A percentile compares a stretch with the other conserved stretches of the same genome.
phyloP scores from a whole-genome alignment of 2,329 filamentous ascomycete species.

The Simplicillium sp. region DNA sequence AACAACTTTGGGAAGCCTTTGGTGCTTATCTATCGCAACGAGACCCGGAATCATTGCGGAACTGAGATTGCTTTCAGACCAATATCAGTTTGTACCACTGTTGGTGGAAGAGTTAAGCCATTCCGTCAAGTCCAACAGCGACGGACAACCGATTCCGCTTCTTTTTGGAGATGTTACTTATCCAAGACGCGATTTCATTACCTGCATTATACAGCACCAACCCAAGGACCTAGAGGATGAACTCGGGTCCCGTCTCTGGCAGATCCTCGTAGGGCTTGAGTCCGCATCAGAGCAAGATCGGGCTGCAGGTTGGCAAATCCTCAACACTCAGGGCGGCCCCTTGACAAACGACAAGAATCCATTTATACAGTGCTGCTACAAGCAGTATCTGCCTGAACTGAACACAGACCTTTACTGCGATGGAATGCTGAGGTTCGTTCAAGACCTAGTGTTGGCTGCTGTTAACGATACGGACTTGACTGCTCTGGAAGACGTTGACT shows the following conservation, averaged over 20 bases:
- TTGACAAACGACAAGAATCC: constrained; percentile 56
- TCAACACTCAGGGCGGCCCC: constrained; percentile 26
- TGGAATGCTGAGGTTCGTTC: constrained; percentile 55
- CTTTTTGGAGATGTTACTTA: no score
- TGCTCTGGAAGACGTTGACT: constrained; percentile 40
- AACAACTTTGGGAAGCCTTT: no score
- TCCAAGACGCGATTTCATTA: no score
- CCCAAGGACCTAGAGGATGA: not conserved
- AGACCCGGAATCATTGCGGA: no score
- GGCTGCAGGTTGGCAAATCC: not conserved
- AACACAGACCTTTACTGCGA: constrained; percentile 48
- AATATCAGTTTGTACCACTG: no score
- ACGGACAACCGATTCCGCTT: no score
- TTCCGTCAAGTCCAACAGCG: no score
- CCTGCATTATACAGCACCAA: no score
- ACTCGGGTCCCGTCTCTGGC: not conserved
- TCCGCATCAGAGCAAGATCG: not conserved
- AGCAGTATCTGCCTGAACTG: constrained; percentile 46
- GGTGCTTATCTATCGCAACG: no score
- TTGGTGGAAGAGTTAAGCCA: no score
- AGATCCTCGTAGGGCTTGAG: not conserved
- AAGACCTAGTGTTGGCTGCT: constrained; percentile 36
- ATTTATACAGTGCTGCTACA: constrained; percentile 45
- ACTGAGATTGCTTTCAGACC: no score
- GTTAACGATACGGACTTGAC: constrained; percentile 34